Conservation (phyloP, 495 filamentous ascomycete species). For the Penicillium simplicissimum region DNA sequence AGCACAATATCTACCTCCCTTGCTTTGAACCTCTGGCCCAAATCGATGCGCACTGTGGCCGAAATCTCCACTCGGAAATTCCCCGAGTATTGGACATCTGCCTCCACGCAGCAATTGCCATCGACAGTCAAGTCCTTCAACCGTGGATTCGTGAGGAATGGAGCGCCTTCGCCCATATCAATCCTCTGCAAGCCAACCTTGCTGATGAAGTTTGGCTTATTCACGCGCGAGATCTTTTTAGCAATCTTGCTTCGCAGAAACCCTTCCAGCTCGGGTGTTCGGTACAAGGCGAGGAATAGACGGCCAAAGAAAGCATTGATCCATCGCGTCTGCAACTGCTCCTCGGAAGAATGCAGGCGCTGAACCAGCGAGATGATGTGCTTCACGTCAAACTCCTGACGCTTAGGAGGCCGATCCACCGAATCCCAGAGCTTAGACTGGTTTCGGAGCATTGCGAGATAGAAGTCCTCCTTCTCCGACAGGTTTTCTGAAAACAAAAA, state of each 20-base stretch:
- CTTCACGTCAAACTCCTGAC: slow-evolving; percentile 77
- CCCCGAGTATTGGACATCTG: slow-evolving; percentile 83
- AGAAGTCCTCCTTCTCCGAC: slow-evolving; percentile 97
- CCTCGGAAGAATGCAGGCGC: slow-evolving; percentile 85
- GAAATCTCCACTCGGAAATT: slow-evolving; percentile 87
- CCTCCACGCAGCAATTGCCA: slow-evolving; percentile 82
- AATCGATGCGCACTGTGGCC: slow-evolving; percentile 84
- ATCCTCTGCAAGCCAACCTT: slow-evolving; percentile 77
- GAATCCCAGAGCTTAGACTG: slow-evolving; percentile 66
- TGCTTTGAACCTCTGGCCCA: slow-evolving; percentile 84
- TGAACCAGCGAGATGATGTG: slow-evolving; percentile 87
- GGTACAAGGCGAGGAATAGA: slow-evolving; percentile 83
- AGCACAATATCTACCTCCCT: slow-evolving; percentile 88
- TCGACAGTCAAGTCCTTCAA: slow-evolving; percentile 89
- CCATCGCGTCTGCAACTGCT: slow-evolving; percentile 90
- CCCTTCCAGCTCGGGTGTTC: slow-evolving; percentile 76
- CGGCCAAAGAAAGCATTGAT: slow-evolving; percentile 89
- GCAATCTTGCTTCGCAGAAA: slow-evolving; percentile 81
- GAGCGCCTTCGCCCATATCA: slow-evolving; percentile 82
- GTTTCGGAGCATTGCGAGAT: slow-evolving; percentile 85
- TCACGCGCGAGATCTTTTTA: slow-evolving; percentile 94
- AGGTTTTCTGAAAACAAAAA: slow-evolving; percentile 92
- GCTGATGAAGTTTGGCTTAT: slow-evolving; percentile 86
- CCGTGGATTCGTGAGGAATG: slow-evolving; percentile 84
- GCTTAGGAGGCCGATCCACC: slow-evolving; percentile 62